Base-by-base conservation (phyloP, 2,329 filamentous ascomycete genomes). In the Polytolypa hystricis region DNA sequence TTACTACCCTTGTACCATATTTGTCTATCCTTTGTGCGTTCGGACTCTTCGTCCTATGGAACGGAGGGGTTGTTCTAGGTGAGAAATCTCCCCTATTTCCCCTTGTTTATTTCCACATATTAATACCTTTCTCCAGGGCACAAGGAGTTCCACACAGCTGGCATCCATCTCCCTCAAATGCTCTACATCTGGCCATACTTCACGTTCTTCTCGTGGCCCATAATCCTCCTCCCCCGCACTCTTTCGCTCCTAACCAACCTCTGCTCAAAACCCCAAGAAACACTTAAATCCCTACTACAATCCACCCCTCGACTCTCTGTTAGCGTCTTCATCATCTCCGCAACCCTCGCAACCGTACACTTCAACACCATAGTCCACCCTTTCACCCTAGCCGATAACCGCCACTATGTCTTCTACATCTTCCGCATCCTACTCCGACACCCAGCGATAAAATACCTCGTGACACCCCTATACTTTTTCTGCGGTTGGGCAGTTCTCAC, bases 391-490 rank as follows among this genome's bases (percentile, higher is more conserved):
- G 91, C 91, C 21, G 91, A 98, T 59, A 98, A 98, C 58, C 72
- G 91, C 2, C 91, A 98, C 58, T 98, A 94, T 64, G 81, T 93
- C 57, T 98, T 98, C 60, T 98, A 98, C 62, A 68, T 93, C 42
- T 98, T 98, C 66, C 79, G 86, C 1, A 77, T 86, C 51, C 79
- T 81, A 4, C 79, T 96, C 25, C 72, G 81, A 2, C 73, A 83
- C 28, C 65, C 68, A 1, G 60, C 66, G 12, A 60, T 84, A 35
- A 79, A 79, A 23, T 86, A 85, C 48, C 58, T 71, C 1, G 77
- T 82, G 1, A 71, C 80, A 0, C 67, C 79, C 0, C 63, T 80
- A 1, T 96, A 98, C 58, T 70, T 81, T 2, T 8, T 75, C 11
- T 79, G 76, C 49, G 78, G 72, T 5, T 89, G 78, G 73, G 60